Evolutionary conservation across 495 filamentous ascomycete genomes (phyloP).

Genomic region (Penicillium ucsense): DNA sequence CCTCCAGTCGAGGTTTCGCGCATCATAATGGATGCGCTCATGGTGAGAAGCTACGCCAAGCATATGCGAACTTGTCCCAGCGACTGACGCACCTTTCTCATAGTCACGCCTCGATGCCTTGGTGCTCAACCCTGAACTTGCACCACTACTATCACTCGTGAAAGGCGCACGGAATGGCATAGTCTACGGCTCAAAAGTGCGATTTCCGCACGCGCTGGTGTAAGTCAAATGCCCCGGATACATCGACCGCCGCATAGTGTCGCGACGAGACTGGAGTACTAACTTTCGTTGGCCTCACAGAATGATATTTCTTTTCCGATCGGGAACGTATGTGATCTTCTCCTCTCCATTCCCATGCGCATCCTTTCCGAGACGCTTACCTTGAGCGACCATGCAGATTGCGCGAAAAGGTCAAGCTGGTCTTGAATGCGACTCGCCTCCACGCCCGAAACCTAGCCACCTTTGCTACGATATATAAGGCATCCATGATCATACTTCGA

Average conservation of each 20-base stretch:
- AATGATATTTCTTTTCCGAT: slow-evolving; percentile 92
- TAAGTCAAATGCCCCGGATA: slow-evolving; percentile 27
- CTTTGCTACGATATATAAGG: slow-evolving; percentile 87
- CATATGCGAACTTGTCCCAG: slow-evolving; percentile 5
- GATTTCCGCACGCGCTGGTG: slow-evolving; percentile 96
- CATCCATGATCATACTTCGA: slow-evolving; percentile 60
- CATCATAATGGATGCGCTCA: slow-evolving; percentile 31
- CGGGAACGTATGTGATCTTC: slow-evolving; percentile 55
- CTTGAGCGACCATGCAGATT: slow-evolving; percentile 36
- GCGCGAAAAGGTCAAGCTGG: slow-evolving; percentile 65
- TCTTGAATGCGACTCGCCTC: slow-evolving; percentile 76
- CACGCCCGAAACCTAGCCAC: slow-evolving; percentile 87
- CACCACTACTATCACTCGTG: slow-evolving; percentile 68
- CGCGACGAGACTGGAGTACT: background rate
- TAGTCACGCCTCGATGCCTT: slow-evolving; percentile 50
- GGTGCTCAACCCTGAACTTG: slow-evolving; percentile 72
- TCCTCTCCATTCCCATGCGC: slow-evolving; percentile 1
- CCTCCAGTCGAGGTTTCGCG: slow-evolving; percentile 26
- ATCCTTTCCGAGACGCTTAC: slow-evolving; percentile 5
- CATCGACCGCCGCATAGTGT: background rate
- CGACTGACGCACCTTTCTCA: background rate
- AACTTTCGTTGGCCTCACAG: slow-evolving; percentile 26
- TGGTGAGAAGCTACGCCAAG: slow-evolving; percentile 18
- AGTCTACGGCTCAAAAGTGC: slow-evolving; percentile 95
- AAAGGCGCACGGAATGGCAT: slow-evolving; percentile 94